Percentiles rank a stretch among this genome's conserved stretches.
These are phyloP conservation scores for Porcisia deanei DNA, from an alignment of 208 protist genomes.

Conservation along the genomic window DNA sequence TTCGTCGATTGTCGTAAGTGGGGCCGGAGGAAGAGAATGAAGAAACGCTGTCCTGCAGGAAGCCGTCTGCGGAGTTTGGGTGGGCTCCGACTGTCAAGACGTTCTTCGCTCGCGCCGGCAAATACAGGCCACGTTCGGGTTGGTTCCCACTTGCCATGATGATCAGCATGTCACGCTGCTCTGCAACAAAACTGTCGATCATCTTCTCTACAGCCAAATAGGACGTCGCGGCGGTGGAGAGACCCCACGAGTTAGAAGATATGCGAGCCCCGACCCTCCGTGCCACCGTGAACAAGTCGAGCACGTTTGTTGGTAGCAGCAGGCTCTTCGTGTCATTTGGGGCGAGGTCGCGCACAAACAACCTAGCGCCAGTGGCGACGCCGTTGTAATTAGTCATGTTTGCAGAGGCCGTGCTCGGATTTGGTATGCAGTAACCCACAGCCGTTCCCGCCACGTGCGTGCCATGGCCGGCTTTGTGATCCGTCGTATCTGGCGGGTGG, in stretches of 20 bases:
- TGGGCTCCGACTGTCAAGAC: conserved; percentile 83
- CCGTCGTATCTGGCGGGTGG: conserved; percentile 12
- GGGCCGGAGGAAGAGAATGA: conserved; percentile 62
- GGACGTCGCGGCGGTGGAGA: conserved; percentile 15
- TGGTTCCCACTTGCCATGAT: conserved; percentile 83
- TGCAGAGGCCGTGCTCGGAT: background rate
- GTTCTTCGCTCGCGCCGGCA: conserved; percentile 83
- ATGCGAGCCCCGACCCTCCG: conserved; percentile 74
- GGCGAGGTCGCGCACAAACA: conserved; percentile 76
- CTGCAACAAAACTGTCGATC: conserved; percentile 63
- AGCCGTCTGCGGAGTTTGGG: conserved; percentile 34
- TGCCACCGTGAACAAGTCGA: conserved; percentile 56
- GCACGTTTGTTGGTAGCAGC: conserved; percentile 51
- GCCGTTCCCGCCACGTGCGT: conserved; percentile 86
- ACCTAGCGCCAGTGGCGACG: conserved; percentile 75
- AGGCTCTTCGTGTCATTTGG: conserved; percentile 17
- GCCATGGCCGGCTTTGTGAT: conserved; percentile 66
- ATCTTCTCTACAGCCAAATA: conserved; percentile 70
- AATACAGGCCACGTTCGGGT: conserved; percentile 18
- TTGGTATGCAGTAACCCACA: conserved; percentile 35
- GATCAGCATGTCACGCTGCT: conserved; percentile 66
- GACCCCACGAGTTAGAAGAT: conserved; percentile 90
- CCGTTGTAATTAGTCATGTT: conserved; percentile 54
- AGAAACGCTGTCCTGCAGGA: conserved; percentile 40
- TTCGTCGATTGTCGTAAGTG: conserved; percentile 79